A percentile compares a stretch with the other conserved stretches of the same genome.
Evolutionary conservation across 768 basidiomycete species (phyloP).

Genomic region (Suillus subalutaceus): DNA sequence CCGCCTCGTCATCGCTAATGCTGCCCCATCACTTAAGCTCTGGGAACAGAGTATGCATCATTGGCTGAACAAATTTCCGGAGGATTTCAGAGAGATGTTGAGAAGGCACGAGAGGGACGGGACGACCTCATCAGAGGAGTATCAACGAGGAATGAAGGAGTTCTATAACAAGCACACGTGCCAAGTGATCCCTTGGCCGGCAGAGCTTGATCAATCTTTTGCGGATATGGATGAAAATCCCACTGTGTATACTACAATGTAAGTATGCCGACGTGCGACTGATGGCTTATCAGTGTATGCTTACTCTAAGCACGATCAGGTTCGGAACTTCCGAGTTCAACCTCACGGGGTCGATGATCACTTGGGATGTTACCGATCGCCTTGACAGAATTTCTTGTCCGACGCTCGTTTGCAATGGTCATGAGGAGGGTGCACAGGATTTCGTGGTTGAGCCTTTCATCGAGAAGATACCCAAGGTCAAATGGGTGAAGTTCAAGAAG

Average conservation of each 20-base stretch:
- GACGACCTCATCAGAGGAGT: conserved; percentile 36
- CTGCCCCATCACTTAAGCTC: conserved; percentile 34
- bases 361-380: conserved; percentile 49
- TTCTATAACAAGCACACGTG: conserved; percentile 40
- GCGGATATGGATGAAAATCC: conserved; percentile 29
- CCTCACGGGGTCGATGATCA: conserved; percentile 43
- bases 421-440: conserved; percentile 42
- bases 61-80: conserved; percentile 30
- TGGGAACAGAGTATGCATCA: conserved; percentile 28
- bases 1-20: conserved; percentile 37
- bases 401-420: conserved; percentile 42
- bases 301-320: conserved; percentile 8
- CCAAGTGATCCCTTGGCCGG: conserved; percentile 36
- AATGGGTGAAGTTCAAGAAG: conserved; percentile 38
- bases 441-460: conserved; percentile 37
- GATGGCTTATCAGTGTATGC: background rate
- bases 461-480: conserved; percentile 32
- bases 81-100: conserved; percentile 28
- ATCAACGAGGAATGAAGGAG: conserved; percentile 29
- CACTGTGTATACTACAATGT: conserved; percentile 38
- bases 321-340: conserved; percentile 39
- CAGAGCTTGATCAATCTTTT: conserved; percentile 33
- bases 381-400: conserved; percentile 42
- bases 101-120: conserved; percentile 36
- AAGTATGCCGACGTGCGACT: conserved; percentile 12